These are phyloP conservation scores for Penicillium paxilli DNA, from an alignment of 495 filamentous ascomycete genomes.

Conservation along the genomic window DNA sequence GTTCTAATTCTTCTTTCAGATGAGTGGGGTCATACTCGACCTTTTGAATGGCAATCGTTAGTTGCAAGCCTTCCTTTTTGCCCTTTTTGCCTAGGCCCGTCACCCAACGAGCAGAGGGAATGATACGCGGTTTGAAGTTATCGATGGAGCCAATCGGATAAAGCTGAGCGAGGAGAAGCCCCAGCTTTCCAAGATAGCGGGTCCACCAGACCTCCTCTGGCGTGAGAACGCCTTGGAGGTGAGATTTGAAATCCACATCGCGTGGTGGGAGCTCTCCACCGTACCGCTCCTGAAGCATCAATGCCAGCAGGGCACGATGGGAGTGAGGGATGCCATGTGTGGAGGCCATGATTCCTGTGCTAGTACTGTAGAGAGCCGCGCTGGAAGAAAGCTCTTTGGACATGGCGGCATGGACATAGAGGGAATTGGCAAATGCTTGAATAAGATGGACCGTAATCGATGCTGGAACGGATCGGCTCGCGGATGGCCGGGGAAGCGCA, in stretches of 20 bases:
- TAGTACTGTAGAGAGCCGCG: constrained; percentile 70
- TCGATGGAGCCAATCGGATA: constrained; percentile 32
- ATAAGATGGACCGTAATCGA: constrained; percentile 48
- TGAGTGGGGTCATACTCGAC: constrained; percentile 29
- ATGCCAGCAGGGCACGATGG: constrained; percentile 66
- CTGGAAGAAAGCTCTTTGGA: constrained; percentile 57
- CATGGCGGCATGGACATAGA: constrained; percentile 50
- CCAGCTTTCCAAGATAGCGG: constrained; percentile 54
- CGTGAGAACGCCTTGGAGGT: constrained; percentile 47
- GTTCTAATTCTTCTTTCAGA: constrained; percentile 28
- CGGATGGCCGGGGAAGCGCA: constrained; percentile 39
- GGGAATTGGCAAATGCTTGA: constrained; percentile 50
- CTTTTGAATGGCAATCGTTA: constrained; percentile 29
- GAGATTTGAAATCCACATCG: constrained; percentile 47
- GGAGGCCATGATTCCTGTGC: constrained; percentile 63
- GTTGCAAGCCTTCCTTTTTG: constrained; percentile 24
- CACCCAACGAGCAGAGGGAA: constrained; percentile 26
- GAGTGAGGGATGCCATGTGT: constrained; percentile 73
- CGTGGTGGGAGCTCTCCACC: constrained; percentile 60
- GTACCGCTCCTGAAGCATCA: constrained; percentile 77
- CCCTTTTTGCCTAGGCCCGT: constrained; percentile 26
- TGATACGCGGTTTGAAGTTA: constrained; percentile 27
- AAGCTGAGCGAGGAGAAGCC: constrained; percentile 24
- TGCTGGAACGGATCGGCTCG: constrained; percentile 23
- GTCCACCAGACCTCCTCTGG: constrained; percentile 59